Percentiles rank a stretch among this genome's conserved stretches.
phyloP scores from a whole-genome alignment of 192 early-diverging fungal species.

The Phlyctochytrium bullatum region DNA sequence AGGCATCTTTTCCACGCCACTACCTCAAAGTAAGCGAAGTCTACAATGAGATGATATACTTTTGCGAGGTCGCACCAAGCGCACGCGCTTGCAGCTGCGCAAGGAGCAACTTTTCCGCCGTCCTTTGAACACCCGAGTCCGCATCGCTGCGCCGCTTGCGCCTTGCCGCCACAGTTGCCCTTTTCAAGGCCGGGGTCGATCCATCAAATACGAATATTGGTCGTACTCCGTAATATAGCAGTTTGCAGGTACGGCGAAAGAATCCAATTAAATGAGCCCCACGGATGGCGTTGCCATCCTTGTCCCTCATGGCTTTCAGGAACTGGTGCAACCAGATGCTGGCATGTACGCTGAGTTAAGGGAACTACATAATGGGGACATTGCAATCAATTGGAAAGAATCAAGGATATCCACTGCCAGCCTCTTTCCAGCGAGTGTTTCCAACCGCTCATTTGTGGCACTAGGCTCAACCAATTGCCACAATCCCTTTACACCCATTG shows the following conservation, averaged over 20 bases:
- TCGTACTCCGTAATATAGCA: constrained; percentile 81
- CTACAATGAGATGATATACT: too few relatives aligned
- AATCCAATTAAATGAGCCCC: constrained; percentile 92
- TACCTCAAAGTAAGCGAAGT: too few relatives aligned
- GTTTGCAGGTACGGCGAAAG: constrained; percentile 90
- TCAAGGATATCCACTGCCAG: constrained; percentile 72
- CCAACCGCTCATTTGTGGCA: constrained; percentile 74
- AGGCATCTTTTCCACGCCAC: too few relatives aligned
- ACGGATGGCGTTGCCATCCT: constrained; percentile 74
- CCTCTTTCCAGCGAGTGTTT: constrained; percentile 68
- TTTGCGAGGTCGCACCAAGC: too few relatives aligned
- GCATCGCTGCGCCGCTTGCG: constrained; percentile 33
- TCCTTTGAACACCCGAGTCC: constrained; percentile 58
- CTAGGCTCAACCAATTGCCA: constrained; percentile 84
- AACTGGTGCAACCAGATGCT: constrained; percentile 99
- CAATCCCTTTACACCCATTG: constrained; percentile 85
- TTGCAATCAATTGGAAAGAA: too few relatives aligned
- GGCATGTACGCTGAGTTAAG: constrained; percentile 41
- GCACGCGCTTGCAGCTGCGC: constrained; percentile 75
- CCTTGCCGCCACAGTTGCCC: constrained; percentile 56
- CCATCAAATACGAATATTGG: constrained; percentile 99
- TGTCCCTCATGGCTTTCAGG: constrained; percentile 88
- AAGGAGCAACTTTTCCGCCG: constrained; percentile 80
- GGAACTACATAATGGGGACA: too few relatives aligned
- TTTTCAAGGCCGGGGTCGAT: constrained; percentile 80